Percentiles rank a stretch among this genome's conserved stretches.
phyloP scores from a whole-genome alignment of 176 grass and related monocot species.

The Oryza punctata region DNA sequence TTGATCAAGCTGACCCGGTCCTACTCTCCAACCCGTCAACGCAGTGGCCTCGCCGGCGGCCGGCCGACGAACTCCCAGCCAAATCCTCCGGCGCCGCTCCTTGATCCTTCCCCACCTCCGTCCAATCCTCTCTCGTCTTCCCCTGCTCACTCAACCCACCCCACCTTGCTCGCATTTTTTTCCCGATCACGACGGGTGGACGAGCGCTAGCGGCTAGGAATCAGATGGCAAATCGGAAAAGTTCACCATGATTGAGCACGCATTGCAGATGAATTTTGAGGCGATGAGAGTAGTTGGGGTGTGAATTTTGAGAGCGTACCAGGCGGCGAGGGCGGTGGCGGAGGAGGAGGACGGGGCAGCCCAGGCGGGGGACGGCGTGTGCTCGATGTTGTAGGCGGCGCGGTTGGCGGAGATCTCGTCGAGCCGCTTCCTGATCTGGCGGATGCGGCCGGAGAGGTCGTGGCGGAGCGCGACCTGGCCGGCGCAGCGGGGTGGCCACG shows the following conservation, averaged over 20 bases:
- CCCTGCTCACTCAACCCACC: too few species aligned
- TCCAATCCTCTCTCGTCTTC: too few species aligned
- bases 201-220: too few species aligned
- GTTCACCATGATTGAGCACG: too few species aligned
- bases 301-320: conserved; percentile 18
- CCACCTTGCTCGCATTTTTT: too few species aligned
- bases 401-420: conserved; percentile 54
- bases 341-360: background rate
- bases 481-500: conserved; percentile 27
- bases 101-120: too few species aligned
- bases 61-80: background rate
- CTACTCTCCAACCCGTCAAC: too few species aligned
- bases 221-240: too few species aligned
- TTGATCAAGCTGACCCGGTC: background rate
- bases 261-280: background rate
- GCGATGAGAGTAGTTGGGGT: too few species aligned
- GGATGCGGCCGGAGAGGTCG: conserved; percentile 43
- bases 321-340: conserved; percentile 40
- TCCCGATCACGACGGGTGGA: too few species aligned
- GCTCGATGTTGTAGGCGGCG: conserved; percentile 12
- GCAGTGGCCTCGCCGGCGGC: too few species aligned
- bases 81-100: background rate
- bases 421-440: conserved; percentile 51
- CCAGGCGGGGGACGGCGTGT: conserved; percentile 33
- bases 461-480: conserved; percentile 42